Percentiles rank a stretch among this genome's conserved stretches.
Conservation (phyloP, 768 basidiomycete species). For the Rhodosporidiobolus odoratus region DNA sequence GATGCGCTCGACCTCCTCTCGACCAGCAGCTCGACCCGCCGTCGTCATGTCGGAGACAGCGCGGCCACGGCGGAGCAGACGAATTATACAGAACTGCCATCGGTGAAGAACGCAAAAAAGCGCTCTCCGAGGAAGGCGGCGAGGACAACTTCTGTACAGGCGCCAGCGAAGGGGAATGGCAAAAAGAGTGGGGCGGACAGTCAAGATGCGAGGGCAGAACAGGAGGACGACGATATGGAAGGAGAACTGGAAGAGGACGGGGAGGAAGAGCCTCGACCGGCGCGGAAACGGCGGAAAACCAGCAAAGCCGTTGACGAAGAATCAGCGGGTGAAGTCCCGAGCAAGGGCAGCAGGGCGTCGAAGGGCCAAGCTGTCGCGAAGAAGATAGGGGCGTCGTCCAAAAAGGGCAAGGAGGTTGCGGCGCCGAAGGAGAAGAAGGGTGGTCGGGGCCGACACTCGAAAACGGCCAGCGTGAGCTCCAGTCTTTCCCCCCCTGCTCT, state of each 20-base stretch:
- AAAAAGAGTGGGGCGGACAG: background rate
- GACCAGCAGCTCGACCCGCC: background rate
- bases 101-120: background rate
- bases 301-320: background rate
- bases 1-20: slow-evolving; percentile 14
- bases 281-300: background rate
- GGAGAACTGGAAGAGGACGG: background rate
- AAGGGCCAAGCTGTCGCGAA: background rate
- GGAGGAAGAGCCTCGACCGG: background rate
- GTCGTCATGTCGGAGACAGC: background rate
- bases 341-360: background rate
- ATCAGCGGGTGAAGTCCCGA: too few relatives aligned
- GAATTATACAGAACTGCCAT: slow-evolving; percentile 18
- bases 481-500: background rate
- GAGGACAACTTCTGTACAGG: background rate
- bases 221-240: background rate
- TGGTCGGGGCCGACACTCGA: background rate
- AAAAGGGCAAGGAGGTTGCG: background rate
- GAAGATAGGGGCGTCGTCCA: background rate
- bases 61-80: slow-evolving; percentile 9
- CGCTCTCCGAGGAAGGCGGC: slow-evolving; percentile 1
- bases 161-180: background rate
- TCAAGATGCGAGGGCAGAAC: background rate
- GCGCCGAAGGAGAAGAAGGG: background rate
- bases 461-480: background rate